Percentiles rank a stretch among this genome's conserved stretches.
phyloP scores from a whole-genome alignment of 176 grass and related monocot genomes.

The Carex littledalei region DNA sequence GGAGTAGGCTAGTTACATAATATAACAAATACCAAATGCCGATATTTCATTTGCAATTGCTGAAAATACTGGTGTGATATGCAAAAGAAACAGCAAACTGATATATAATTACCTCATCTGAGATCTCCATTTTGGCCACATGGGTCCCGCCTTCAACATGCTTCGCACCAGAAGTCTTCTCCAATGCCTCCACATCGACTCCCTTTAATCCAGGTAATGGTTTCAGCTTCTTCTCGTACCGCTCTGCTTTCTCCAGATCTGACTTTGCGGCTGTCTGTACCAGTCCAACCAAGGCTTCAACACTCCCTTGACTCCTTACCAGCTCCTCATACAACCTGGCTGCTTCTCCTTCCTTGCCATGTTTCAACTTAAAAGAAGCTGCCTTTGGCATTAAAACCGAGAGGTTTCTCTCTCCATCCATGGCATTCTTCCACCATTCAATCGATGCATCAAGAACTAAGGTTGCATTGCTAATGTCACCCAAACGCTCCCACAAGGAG shows the following conservation, averaged over 20 bases:
- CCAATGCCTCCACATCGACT: conserved; percentile 63
- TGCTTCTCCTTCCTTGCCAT: conserved; percentile 65
- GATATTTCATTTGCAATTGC: not conserved
- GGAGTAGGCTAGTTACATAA: not conserved
- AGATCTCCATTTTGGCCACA: conserved; percentile 36
- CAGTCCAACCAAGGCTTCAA: conserved; percentile 73
- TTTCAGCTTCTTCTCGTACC: conserved; percentile 79
- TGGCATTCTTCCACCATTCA: conserved; percentile 81
- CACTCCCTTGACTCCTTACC: conserved; percentile 58
- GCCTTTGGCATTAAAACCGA: conserved; percentile 62
- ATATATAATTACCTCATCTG: conserved; percentile 37
- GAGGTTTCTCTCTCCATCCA: conserved; percentile 71
- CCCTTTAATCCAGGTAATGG: conserved; percentile 65
- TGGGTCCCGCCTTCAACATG: conserved; percentile 45
- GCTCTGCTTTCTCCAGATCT: conserved; percentile 76
- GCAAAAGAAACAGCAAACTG: not conserved
- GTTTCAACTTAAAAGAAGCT: conserved; percentile 80
- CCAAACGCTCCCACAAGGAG: conserved; percentile 55
- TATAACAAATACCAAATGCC: not conserved
- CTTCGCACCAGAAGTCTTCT: conserved; percentile 80
- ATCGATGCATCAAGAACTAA: conserved; percentile 69
- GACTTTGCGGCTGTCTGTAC: conserved; percentile 58
- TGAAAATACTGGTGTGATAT: not conserved
- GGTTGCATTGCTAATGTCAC: conserved; percentile 41
- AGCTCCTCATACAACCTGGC: conserved; percentile 72